Evolutionary conservation across 1,284 basidiomycete species (phyloP).

Genomic region (Naganishia liquefaciens): DNA sequence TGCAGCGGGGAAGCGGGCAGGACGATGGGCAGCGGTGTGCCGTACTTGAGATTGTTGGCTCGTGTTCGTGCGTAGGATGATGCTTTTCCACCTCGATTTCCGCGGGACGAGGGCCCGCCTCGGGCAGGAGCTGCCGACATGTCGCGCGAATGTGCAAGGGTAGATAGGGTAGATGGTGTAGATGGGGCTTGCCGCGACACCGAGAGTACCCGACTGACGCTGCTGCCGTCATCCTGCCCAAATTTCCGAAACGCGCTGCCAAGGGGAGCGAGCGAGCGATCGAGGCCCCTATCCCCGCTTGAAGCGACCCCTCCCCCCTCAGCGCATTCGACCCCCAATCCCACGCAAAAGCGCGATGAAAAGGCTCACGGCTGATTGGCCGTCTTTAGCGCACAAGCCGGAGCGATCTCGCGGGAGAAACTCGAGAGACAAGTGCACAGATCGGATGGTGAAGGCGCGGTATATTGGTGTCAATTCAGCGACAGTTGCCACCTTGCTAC

Average conservation of each 20-base stretch:
- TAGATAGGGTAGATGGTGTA: not conserved
- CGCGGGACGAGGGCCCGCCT: constrained; percentile 14
- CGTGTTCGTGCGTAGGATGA: constrained; percentile 28
- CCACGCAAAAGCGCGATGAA: constrained; percentile 9
- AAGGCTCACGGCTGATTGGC: constrained; percentile 29
- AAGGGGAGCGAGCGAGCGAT: not conserved
- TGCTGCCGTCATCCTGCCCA: no score
- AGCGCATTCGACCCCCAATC: not conserved
- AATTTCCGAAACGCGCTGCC: constrained; percentile 4
- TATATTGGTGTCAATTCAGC: not conserved
- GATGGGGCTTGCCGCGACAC: no score
- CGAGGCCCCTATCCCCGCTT: constrained; percentile 1
- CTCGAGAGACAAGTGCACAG: not conserved
- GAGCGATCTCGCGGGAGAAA: constrained; percentile 27
- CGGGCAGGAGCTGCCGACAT: constrained; percentile 18
- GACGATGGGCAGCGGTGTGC: constrained; percentile 50
- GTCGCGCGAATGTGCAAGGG: no score
- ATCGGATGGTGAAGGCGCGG: constrained; percentile 5
- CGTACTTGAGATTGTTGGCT: constrained; percentile 45
- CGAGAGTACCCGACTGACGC: not conserved
- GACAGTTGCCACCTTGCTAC: no score
- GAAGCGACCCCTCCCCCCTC: not conserved
- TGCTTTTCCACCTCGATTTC: constrained; percentile 30
- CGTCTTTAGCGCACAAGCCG: constrained; percentile 2
- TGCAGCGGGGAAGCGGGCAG: constrained; percentile 43